Base-by-base conservation (phyloP, 1,284 basidiomycete species). In the Ceratobasidium papillatum region DNA sequence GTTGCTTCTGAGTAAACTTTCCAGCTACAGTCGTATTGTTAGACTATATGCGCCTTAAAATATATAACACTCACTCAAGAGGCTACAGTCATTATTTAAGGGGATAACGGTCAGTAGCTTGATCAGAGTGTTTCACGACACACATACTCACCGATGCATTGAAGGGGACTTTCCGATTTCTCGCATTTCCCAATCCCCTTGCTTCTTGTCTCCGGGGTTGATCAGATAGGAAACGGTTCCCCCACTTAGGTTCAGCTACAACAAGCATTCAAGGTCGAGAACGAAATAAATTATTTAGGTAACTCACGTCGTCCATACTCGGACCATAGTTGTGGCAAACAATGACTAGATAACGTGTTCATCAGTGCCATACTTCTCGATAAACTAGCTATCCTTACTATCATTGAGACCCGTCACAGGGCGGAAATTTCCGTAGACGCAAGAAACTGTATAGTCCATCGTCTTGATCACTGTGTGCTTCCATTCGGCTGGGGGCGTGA, bases 291-390 rank as follows among this genome's bases (percentile, higher is more conserved):
- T 25, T 22, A 9, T 22, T 36, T 22, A 0, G 11, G 12, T 34
- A 52, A 71, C 76, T 66, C 38, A 80, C 77, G 61, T 80, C 77
- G 68, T 78, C 66, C 79, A 82, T 80, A 38, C 59, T 76, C 1
- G 81, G 78, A 5, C 81, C 81, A 76, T 81, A 81, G 19, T 75
- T 74, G 69, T 82, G 81, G 36, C 76, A 79, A 27, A 81, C 79
- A 43, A 82, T 80, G 27, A 81, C 80, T 82, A 62, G 4, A 65
- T 32, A 27, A 38, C 59, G 30, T 3, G 47, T 12, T 64, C 9
- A 0, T 8, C 17, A 56, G 25, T 19, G 41, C 12, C 14, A 36
- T 17, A 22, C 12, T 9, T 4, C 2, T 19, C n/a, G 58, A 17
- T 19, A 36, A 17, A 63, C 3, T 38, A 61, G 41, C 12, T 43